Conservation (phyloP, 805 yeast species). For the Starmerella cellae region DNA sequence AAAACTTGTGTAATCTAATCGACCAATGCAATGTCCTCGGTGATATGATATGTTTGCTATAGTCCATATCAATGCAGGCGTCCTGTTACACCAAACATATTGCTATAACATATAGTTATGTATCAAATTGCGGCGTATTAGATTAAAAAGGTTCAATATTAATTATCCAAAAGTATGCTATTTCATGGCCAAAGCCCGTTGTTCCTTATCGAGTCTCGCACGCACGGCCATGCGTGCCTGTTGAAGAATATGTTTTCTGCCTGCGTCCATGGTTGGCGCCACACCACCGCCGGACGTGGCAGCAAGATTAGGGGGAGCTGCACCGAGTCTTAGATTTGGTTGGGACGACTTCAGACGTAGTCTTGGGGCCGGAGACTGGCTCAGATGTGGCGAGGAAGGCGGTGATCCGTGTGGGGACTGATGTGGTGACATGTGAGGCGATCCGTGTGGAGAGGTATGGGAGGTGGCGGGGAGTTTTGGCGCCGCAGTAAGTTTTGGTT, state of each 20-base stretch:
- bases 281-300: conserved; percentile 1
- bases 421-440: conserved; percentile 18
- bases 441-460: conserved; percentile 18
- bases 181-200: conserved; percentile 2
- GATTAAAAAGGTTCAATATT: no score
- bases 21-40: no score
- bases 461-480: conserved; percentile 15
- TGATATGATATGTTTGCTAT: no score
- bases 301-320: background rate
- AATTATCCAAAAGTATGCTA: no score
- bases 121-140: no score
- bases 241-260: conserved; percentile 18
- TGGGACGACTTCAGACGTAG: conserved; percentile 9
- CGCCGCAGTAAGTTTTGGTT: conserved; percentile 3
- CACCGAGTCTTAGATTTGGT: conserved; percentile 8
- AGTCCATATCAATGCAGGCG: no score
- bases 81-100: no score
- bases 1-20: no score
- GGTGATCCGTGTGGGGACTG: conserved; percentile 22
- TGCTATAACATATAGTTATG: no score
- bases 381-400: conserved; percentile 23
- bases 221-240: conserved; percentile 23
- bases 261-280: conserved; percentile 17
- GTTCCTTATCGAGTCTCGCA: conserved; percentile 20
- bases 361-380: conserved; percentile 11